Evolutionary conservation across 139 green algal species (phyloP).

Genomic region (Tetraselmis chui): DNA sequence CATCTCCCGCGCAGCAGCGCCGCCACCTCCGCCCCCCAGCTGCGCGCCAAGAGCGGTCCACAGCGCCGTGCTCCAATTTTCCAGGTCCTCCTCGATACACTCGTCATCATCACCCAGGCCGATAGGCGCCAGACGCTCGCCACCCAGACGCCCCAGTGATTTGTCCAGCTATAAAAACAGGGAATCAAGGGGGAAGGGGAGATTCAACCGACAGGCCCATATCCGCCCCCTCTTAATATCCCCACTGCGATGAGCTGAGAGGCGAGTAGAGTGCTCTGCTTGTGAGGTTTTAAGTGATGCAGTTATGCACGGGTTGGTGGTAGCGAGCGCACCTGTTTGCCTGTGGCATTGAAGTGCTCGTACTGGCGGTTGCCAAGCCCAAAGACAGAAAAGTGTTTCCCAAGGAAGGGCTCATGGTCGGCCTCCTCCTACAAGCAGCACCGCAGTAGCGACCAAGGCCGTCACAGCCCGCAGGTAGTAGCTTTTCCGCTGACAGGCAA

Average conservation of each 20-base stretch:
- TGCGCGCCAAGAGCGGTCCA: conserved; percentile 34
- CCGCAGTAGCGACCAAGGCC: too few relatives aligned
- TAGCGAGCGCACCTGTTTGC: conserved; percentile 47
- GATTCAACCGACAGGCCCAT: too few relatives aligned
- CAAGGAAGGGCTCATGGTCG: conserved; percentile 37
- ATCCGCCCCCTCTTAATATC: too few relatives aligned
- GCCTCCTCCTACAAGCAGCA: conserved; percentile 28
- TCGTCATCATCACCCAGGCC: conserved; percentile 90
- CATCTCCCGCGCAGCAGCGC: too few relatives aligned
- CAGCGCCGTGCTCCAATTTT: conserved; percentile 69
- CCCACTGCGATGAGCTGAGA: too few relatives aligned
- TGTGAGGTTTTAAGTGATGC: too few relatives aligned
- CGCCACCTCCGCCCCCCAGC: not conserved
- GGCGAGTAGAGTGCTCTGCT: too few relatives aligned
- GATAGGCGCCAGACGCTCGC: conserved; percentile 41
- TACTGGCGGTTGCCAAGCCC: conserved; percentile 96
- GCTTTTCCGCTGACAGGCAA: too few relatives aligned
- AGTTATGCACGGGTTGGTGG: too few relatives aligned
- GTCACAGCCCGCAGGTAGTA: too few relatives aligned
- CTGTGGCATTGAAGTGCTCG: conserved; percentile 91
- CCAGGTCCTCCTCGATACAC: conserved; percentile 91
- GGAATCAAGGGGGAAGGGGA: too few relatives aligned
- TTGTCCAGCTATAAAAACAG: conserved; percentile 45
- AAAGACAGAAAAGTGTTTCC: conserved; percentile 79
- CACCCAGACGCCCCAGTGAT: conserved; percentile 59